Base-by-base conservation (phyloP, 495 filamentous ascomycete genomes). In the Lepidopterella palustris region DNA sequence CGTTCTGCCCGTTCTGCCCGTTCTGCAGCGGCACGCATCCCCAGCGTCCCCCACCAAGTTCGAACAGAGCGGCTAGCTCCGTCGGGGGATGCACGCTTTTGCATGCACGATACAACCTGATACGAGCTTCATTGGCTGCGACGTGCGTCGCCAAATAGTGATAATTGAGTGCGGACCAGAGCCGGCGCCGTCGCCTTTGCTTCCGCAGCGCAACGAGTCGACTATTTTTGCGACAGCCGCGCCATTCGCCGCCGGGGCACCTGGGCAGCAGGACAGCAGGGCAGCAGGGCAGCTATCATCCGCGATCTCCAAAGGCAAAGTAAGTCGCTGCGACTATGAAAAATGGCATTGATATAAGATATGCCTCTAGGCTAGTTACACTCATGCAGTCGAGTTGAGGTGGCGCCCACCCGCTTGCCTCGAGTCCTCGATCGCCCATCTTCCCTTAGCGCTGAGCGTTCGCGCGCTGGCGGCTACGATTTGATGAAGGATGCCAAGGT, bases 151-250 rank as follows among this genome's bases (percentile, higher is more conserved):
- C 35, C 35, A 42, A 42, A 42, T n/a, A n/a, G n/a, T n/a, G n/a
- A n/a, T n/a, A n/a, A n/a, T 42, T 3, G 35, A 42, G 35, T 15
- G 35, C 35, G 35, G 35, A 42, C 35, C 18, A 42, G 35, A 42
- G 35, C 35, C 35, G 20, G 24, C 47, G n/a, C 8, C 47, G 20
- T 24, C 47, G 8, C 21, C 23, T 27, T 50, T 50, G 47, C 47
- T 25, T 25, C 47, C 21, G 25, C 21, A 15, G 21, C 47, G 8
- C 15, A 6, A 27, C 47, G 47, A 50, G 47, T 27, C 47, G 47
- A 50, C 47, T 50, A 15, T 27, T 25, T 50, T 50, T 50, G 47
- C 47, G 47, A 50, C 47, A 50, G 47, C 47, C 47, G 47, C 47
- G 47, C 47, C 47, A 50, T 24, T 50, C 47, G 47, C 47, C 47